phyloP scores from a whole-genome alignment of 208 protist species.

The Leishmania braziliensis region DNA sequence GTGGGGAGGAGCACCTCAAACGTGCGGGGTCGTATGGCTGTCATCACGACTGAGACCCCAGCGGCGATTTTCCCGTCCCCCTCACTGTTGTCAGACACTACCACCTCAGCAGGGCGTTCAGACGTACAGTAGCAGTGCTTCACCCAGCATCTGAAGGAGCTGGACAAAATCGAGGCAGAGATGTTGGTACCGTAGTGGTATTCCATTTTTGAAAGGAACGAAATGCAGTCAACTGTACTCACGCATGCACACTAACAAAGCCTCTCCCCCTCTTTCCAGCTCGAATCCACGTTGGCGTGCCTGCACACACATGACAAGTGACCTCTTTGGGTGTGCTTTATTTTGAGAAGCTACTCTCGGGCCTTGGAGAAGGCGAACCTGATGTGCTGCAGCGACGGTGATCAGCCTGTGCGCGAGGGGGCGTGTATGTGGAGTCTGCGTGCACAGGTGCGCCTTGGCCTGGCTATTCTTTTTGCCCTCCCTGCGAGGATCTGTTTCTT shows the following conservation, averaged over 20 bases:
- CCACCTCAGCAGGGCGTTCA: slow-evolving; percentile 10
- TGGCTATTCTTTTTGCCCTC: slow-evolving; percentile 8
- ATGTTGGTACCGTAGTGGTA: slow-evolving; percentile 5
- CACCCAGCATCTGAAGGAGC: slow-evolving; percentile 24
- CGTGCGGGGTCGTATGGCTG: not conserved
- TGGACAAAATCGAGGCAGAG: slow-evolving; percentile 30
- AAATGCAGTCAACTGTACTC: not conserved
- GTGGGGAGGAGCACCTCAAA: not conserved
- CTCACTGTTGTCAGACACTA: slow-evolving; percentile 14
- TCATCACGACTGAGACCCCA: not conserved
- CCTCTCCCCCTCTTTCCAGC: not conserved
- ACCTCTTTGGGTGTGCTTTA: not conserved
- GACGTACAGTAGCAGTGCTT: slow-evolving; percentile 21
- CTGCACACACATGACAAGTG: not conserved
- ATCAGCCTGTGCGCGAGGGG: not conserved
- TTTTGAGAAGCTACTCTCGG: not conserved
- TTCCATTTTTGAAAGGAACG: not conserved
- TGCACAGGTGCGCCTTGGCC: not conserved
- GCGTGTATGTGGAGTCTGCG: not conserved
- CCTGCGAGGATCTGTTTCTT: slow-evolving; percentile 1
- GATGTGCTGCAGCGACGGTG: not conserved
- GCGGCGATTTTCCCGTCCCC: slow-evolving; percentile 12
- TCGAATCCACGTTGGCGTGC: not conserved
- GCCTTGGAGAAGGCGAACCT: not conserved
- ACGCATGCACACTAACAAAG: not conserved